Base-by-base conservation (phyloP, 306 rosid genomes). In the Amphicarpaea edgeworthii region DNA sequence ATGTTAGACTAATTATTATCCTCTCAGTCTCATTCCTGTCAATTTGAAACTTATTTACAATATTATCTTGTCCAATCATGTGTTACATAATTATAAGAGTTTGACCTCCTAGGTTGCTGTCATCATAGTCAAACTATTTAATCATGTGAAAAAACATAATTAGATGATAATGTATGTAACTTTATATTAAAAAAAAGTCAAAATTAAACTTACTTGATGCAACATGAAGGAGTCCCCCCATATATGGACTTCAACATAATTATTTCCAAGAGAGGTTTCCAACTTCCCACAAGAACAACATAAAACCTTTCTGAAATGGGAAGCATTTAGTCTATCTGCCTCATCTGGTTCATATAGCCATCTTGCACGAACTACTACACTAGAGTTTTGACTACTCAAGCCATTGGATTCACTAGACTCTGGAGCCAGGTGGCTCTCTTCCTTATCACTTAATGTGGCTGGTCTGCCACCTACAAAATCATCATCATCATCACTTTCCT, bases 161-260 rank as follows among this genome's bases (percentile, higher is more conserved):
- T 26, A 30, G 47, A 77, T 66, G 24, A 54, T 40, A 17, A 54
- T 14, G 23, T 7, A n/a, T 9, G 15, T 28, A 62, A 63, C 7
- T 64, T 72, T 49, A 40, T 8, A 63, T 17, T 72, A 64, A 62
- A 12, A 61, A 7, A 43, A 38, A 10, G 54, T 14, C 37, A 53
- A 51, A 62, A 53, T 54, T 54, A 54, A 53, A 72, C 92, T 85
- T 86, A 90, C 98, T 86, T 95, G 98, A 84, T 90, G 97, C 75
- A 92, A 76, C 97, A 95, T 95, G 87, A 95, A 95, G 37, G 97
- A 92, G 79, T 95, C 96, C 76, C 97, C 98, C 97, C 92, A 95
- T 59, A 95, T 85, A 55, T 86, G 77, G 60, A 95, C 20, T 90
- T 90, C 97, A 40, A 90, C 73, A 47, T 64, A 90, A 10, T 82